A percentile compares a stretch with the other conserved stretches of the same genome.
phyloP scores from a whole-genome alignment of 176 grass and related monocot genomes.

The Rhynchospora tenuis region DNA sequence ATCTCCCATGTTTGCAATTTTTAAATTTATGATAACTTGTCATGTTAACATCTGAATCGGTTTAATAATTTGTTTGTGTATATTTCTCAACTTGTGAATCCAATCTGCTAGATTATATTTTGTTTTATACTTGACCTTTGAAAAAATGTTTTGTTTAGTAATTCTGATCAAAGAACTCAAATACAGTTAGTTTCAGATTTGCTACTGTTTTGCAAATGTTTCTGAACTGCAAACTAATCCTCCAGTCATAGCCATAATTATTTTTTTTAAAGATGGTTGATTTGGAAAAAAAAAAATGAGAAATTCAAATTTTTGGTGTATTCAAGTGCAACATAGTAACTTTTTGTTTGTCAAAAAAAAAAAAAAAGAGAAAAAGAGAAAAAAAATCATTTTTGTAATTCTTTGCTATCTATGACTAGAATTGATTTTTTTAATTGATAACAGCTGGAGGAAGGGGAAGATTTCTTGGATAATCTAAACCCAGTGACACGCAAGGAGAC shows the following conservation, averaged over 20 bases:
- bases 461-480: constrained; percentile 62
- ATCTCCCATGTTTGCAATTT: background rate
- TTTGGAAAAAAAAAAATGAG: background rate
- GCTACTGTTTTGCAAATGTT: background rate
- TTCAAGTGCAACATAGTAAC: background rate
- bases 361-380: background rate
- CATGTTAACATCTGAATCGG: background rate
- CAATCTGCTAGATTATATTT: background rate
- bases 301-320: background rate
- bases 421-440: constrained; percentile 7
- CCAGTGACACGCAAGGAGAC: constrained; percentile 61
- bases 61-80: too few relatives aligned
- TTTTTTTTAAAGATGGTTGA: background rate
- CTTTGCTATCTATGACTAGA: background rate
- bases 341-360: background rate
- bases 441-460: constrained; percentile 79
- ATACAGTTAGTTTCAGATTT: background rate
- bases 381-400: background rate
- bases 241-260: background rate
- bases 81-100: background rate
- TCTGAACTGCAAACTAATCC: background rate
- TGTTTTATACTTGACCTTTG: background rate
- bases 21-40: background rate
- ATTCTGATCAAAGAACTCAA: background rate
- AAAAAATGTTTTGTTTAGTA: too few relatives aligned